These are phyloP conservation scores for Ophiostoma novo-ulmi DNA, from an alignment of 2,329 filamentous ascomycete species.

Conservation along the genomic window DNA sequence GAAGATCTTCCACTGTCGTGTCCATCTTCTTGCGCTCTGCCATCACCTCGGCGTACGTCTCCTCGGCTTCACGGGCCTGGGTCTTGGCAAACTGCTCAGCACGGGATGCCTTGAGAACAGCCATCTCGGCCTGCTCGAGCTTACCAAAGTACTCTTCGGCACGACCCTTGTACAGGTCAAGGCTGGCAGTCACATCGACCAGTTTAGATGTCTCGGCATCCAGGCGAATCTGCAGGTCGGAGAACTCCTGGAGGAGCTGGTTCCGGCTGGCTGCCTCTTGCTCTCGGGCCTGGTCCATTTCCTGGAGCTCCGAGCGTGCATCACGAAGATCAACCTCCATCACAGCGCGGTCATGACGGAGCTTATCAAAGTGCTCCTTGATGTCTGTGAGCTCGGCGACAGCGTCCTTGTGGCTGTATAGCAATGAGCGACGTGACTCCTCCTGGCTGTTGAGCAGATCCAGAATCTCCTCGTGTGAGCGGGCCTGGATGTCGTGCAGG, in stretches of 20 bases:
- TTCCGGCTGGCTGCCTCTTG: conserved; percentile 83
- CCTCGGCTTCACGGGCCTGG: conserved; percentile 85
- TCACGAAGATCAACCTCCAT: conserved; percentile 86
- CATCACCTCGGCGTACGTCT: conserved; percentile 84
- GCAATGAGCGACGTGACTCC: conserved; percentile 72
- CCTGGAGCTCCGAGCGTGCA: conserved; percentile 73
- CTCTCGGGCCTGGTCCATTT: conserved; percentile 71
- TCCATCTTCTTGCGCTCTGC: conserved; percentile 90
- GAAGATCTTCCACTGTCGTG: conserved; percentile 77
- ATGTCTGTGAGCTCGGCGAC: conserved; percentile 80
- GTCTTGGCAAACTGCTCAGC: conserved; percentile 92
- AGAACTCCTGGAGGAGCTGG: conserved; percentile 85
- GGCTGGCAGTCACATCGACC: conserved; percentile 74
- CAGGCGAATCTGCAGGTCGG: conserved; percentile 86
- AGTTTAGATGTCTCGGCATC: conserved; percentile 84
- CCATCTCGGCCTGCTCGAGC: conserved; percentile 92
- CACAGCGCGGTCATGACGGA: conserved; percentile 73
- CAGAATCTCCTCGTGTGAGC: conserved; percentile 89
- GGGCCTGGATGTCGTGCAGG: conserved; percentile 83
- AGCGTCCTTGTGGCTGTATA: conserved; percentile 80
- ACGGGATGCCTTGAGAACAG: conserved; percentile 83
- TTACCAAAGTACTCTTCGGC: conserved; percentile 97
- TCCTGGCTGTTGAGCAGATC: conserved; percentile 92
- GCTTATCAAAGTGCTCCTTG: conserved; percentile 78
- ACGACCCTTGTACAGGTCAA: conserved; percentile 83